These are phyloP conservation scores for Ceratocystis albifundus DNA, from an alignment of 2,329 filamentous ascomycete species.

Conservation along the genomic window DNA sequence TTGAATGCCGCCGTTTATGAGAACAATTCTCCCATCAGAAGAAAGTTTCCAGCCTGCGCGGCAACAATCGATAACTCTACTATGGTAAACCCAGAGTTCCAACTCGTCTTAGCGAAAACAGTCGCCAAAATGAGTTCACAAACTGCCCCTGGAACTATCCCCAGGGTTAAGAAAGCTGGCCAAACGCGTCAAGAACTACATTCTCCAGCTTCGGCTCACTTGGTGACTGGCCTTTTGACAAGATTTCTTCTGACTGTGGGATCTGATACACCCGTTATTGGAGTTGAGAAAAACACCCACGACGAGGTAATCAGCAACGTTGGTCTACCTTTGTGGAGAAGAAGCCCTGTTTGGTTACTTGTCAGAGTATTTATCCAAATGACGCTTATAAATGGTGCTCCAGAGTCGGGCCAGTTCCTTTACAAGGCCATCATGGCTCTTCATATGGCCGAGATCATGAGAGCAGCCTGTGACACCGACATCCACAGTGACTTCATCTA, in stretches of 20 bases:
- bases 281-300: conserved; percentile 41
- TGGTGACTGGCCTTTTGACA: conserved; percentile 40
- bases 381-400: not conserved
- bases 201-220: conserved; percentile 39
- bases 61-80: conserved; percentile 24
- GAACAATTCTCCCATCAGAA: conserved; percentile 28
- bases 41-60: conserved; percentile 28
- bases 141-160: conserved; percentile 22
- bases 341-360: conserved; percentile 45
- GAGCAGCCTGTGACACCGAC: conserved; percentile 22
- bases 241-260: conserved; percentile 34
- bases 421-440: conserved; percentile 45
- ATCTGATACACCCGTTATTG: conserved; percentile 21
- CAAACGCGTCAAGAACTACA: conserved; percentile 33
- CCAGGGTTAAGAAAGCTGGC: conserved; percentile 31
- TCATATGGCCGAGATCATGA: conserved; percentile 34
- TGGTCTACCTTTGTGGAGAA: no score
- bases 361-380: conserved; percentile 42
- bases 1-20: conserved; percentile 26
- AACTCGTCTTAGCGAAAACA: not conserved
- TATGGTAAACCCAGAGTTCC: conserved; percentile 24
- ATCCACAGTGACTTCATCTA: conserved; percentile 29
- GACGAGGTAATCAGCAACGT: no score
- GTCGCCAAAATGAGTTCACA: conserved; percentile 29
- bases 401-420: not conserved